A percentile compares a stretch with the other conserved stretches of the same genome.
Evolutionary conservation across 1,284 basidiomycete species (phyloP).

Genomic region (Sphagnurus paluster): DNA sequence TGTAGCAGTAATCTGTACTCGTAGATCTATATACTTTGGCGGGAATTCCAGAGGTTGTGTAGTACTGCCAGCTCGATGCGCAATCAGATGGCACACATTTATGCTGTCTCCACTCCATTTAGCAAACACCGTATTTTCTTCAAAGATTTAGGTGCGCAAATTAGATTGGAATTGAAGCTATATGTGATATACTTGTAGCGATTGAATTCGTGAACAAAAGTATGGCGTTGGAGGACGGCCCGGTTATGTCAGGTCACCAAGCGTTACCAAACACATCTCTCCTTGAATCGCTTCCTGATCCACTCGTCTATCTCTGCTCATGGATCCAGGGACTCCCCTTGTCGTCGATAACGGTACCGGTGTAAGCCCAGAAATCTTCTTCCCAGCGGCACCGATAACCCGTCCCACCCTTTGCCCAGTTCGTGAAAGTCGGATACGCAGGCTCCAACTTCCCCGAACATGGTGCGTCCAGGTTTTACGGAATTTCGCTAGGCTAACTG

Average conservation of each 20-base stretch:
- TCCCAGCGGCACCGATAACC: constrained; percentile 11
- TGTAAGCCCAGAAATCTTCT: constrained; percentile 50
- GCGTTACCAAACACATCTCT: background rate
- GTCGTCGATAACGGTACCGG: constrained; percentile 99
- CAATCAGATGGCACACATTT: too few relatives aligned
- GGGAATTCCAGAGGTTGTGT: too few relatives aligned
- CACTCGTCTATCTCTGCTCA: constrained; percentile 24
- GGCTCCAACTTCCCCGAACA: constrained; percentile 99
- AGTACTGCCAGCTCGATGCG: too few relatives aligned
- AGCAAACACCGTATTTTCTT: too few relatives aligned
- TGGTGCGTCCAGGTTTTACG: constrained; percentile 51
- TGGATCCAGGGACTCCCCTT: constrained; percentile 74
- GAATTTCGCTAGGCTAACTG: constrained; percentile 2
- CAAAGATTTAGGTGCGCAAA: too few relatives aligned
- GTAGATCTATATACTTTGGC: background rate
- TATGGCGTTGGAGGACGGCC: too few relatives aligned
- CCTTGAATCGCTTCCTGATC: constrained; percentile 1
- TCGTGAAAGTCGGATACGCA: constrained; percentile 98
- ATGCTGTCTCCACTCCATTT: too few relatives aligned
- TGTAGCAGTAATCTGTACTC: constrained; percentile 6
- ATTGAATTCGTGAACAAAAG: too few relatives aligned
- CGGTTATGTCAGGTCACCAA: too few relatives aligned
- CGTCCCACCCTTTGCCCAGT: constrained; percentile 48
- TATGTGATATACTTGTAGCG: too few relatives aligned
- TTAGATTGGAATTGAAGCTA: too few relatives aligned